phyloP scores from a whole-genome alignment of 352 stramenopile species.

The Phytopythium montanum region DNA sequence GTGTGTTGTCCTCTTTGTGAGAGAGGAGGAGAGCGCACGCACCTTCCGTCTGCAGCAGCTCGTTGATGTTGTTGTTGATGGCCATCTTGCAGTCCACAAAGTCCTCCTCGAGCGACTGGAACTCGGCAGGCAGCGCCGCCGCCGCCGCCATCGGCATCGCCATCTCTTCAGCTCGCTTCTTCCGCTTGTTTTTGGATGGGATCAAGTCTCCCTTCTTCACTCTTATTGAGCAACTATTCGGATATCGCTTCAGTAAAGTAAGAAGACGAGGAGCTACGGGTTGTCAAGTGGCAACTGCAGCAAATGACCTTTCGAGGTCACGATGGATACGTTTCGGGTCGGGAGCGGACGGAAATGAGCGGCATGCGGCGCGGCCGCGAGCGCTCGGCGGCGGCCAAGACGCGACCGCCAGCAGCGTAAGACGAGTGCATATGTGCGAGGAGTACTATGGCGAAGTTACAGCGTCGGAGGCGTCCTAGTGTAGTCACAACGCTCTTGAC shows the following conservation, averaged over 20 bases:
- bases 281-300: background rate
- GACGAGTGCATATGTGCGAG: too few relatives aligned
- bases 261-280: background rate
- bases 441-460: too few relatives aligned
- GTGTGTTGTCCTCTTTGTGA: too few relatives aligned
- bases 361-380: background rate
- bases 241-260: background rate
- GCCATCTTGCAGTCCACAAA: slow-evolving; percentile 81
- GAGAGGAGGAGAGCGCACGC: background rate
- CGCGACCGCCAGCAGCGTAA: background rate
- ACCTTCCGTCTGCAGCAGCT: slow-evolving; percentile 53
- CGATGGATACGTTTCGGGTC: background rate
- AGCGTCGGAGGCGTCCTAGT: too few relatives aligned
- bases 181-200: background rate
- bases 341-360: background rate
- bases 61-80: slow-evolving; percentile 77
- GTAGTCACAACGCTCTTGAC: too few relatives aligned
- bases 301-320: slow-evolving; percentile 4
- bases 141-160: slow-evolving; percentile 17
- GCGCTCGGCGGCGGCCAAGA: background rate
- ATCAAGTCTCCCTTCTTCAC: background rate
- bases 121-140: slow-evolving; percentile 45
- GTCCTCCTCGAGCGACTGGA: slow-evolving; percentile 70
- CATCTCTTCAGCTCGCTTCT: background rate
- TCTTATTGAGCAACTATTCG: background rate